Percentiles rank a stretch among this genome's conserved stretches.
These are phyloP conservation scores for Eimeria acervulina DNA, from an alignment of 169 alveolate species.

Conservation along the genomic window DNA sequence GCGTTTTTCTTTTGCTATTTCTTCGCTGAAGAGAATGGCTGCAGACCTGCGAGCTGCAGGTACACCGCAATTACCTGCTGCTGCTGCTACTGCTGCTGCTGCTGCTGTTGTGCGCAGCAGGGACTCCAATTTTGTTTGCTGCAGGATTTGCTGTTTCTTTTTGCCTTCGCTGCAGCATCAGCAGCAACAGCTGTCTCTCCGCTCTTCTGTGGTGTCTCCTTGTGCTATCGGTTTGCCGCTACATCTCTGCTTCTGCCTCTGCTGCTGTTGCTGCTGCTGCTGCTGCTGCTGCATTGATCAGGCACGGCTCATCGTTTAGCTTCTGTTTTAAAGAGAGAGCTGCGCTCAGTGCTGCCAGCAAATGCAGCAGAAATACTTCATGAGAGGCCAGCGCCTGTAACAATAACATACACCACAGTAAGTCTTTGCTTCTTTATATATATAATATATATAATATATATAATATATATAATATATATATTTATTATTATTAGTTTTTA, in stretches of 20 bases:
- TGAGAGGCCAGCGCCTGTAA: constrained; percentile 70
- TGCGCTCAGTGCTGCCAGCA: constrained; percentile 68
- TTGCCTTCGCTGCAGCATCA: not conserved
- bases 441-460: no score
- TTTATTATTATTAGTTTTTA: no score
- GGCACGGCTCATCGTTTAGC: constrained; percentile 81
- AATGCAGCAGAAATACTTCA: constrained; percentile 71
- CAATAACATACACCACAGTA: constrained; percentile 78
- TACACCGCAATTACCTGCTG: not conserved
- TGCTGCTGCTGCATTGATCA: constrained; percentile 10
- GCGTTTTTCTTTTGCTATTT: not conserved
- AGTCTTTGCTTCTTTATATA: no score
- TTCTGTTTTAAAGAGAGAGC: constrained; percentile 54
- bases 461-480: no score
- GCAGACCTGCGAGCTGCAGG: constrained; percentile 60
- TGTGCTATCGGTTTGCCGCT: not conserved
- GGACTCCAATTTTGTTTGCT: no score
- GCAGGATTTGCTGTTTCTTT: constrained; percentile 2
- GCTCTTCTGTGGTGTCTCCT: not conserved
- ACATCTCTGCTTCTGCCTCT: not conserved
- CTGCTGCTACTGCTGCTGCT: not conserved
- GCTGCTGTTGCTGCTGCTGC: not conserved
- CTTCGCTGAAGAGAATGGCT: not conserved
- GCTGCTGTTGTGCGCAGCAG: no score
- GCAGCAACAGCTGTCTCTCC: constrained; percentile 1